phyloP scores from a whole-genome alignment of 345 rosid species.

The Melastoma malabathricum region DNA sequence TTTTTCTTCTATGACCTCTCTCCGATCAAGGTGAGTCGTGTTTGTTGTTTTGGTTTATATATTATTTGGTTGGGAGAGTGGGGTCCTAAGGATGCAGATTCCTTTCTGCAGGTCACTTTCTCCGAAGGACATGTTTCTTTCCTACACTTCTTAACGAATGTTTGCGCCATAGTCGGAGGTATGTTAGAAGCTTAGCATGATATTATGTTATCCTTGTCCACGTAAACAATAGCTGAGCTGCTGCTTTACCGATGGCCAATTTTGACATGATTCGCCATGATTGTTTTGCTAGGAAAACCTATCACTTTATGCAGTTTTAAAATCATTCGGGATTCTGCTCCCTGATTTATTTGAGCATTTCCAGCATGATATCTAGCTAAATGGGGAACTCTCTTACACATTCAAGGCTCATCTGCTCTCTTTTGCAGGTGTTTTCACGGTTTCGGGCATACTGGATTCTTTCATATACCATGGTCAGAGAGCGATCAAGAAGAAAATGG shows the following conservation, averaged over 20 bases:
- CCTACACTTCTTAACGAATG: constrained; percentile 85
- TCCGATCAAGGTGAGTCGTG: constrained; percentile 67
- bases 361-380: neutral
- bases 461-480: constrained; percentile 81
- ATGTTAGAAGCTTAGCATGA: constrained; percentile 3
- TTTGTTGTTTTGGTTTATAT: constrained; percentile 1
- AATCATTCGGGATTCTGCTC: no score
- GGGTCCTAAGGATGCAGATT: neutral
- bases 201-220: no score
- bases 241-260: no score
- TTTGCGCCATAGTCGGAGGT: constrained; percentile 97
- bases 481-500: constrained; percentile 97
- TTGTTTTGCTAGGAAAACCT: no score
- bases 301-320: no score
- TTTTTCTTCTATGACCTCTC: constrained; percentile 98
- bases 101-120: constrained; percentile 65
- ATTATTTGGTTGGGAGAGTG: neutral
- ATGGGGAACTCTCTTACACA: neutral
- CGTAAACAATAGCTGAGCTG: no score
- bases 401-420: neutral
- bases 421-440: constrained; percentile 69
- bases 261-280: no score
- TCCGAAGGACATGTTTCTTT: constrained; percentile 67
- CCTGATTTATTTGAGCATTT: no score
- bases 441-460: constrained; percentile 82